Conservation (phyloP, 495 filamentous ascomycete genomes). For the Penicillium fimorum region DNA sequence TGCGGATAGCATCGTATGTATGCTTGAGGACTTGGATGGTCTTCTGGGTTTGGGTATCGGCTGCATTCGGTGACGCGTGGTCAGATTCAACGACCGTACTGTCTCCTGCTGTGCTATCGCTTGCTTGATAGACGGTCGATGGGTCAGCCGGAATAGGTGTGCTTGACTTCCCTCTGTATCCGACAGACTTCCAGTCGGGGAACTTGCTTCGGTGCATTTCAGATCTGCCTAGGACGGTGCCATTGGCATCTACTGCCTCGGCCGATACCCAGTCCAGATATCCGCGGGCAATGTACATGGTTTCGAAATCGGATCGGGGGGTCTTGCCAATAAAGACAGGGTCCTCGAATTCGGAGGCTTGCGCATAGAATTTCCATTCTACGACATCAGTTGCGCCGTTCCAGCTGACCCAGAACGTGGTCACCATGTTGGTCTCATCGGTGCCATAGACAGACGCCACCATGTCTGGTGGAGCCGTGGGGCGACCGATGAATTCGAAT, state of each 20-base stretch:
- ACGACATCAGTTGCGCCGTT: constrained; percentile 47
- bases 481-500: constrained; percentile 32
- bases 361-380: constrained; percentile 39
- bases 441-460: constrained; percentile 30
- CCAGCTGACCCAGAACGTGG: constrained; percentile 43
- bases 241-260: constrained; percentile 41
- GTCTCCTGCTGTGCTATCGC: constrained; percentile 1
- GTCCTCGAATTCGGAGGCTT: constrained; percentile 23
- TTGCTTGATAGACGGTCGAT: constrained; percentile 6
- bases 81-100: not conserved
- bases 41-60: constrained; percentile 22
- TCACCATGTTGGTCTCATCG: constrained; percentile 30
- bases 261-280: constrained; percentile 46
- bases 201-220: constrained; percentile 20
- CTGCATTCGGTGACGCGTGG: constrained; percentile 8
- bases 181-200: constrained; percentile 22
- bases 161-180: constrained; percentile 15
- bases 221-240: constrained; percentile 21
- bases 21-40: constrained; percentile 20
- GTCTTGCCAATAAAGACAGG: constrained; percentile 28
- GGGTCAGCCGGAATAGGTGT: constrained; percentile 23
- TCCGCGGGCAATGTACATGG: constrained; percentile 32
- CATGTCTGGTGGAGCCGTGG: constrained; percentile 27
- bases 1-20: constrained; percentile 23
- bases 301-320: constrained; percentile 30